These are phyloP conservation scores for Colletotrichum sp. DNA, from an alignment of 2,329 filamentous ascomycete genomes.

Conservation along the genomic window DNA sequence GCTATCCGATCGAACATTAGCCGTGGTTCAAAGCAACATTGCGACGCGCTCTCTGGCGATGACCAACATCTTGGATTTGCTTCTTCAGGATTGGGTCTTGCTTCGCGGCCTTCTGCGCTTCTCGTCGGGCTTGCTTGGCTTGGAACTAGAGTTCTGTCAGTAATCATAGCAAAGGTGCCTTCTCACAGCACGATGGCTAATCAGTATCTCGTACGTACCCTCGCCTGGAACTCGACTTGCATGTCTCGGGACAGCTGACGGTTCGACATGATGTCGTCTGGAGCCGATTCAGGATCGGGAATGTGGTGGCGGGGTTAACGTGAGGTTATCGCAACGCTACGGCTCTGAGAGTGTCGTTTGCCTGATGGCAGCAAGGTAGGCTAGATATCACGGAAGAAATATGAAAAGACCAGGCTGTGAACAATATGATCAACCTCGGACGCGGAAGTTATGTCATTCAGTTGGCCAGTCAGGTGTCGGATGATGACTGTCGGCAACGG, in stretches of 20 bases:
- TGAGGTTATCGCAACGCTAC: background rate
- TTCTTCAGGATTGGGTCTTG: slow-evolving; percentile 66
- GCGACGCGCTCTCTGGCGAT: background rate
- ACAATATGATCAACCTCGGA: background rate
- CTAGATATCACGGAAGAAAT: background rate
- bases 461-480: background rate
- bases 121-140: slow-evolving; percentile 66
- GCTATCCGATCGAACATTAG: slow-evolving; percentile 27
- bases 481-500: background rate
- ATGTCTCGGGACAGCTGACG: slow-evolving; percentile 64
- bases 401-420: background rate
- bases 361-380: too few relatives aligned
- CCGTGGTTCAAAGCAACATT: background rate
- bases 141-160: slow-evolving; percentile 50
- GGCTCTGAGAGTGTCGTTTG: background rate
- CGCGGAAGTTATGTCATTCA: background rate
- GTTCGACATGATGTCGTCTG: slow-evolving; percentile 55
- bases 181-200: background rate
- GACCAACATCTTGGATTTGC: slow-evolving; percentile 60
- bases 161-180: background rate
- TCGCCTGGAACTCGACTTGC: slow-evolving; percentile 68
- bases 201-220: slow-evolving; percentile 41
- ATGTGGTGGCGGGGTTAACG: background rate
- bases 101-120: slow-evolving; percentile 65
- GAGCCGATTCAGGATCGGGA: background rate